Evolutionary conservation across 257 asterid genomes (phyloP), one percentile per base, ranked within the genome.

Genomic region (Marsdenia floribunda): DNA sequence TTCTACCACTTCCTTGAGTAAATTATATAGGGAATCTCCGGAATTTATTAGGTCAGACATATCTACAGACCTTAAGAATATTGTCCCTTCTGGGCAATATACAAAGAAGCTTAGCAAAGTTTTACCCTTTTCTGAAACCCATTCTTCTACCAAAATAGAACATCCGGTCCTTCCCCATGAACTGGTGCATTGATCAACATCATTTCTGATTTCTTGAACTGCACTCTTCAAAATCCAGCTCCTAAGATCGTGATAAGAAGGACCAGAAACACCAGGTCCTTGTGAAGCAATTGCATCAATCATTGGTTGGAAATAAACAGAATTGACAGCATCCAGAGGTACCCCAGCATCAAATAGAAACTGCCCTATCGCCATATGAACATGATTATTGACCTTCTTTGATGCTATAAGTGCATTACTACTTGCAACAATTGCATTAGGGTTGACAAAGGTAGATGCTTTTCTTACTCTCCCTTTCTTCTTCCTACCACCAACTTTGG

Each of bases 291-390:
- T 89, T 11, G 90, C 96, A 57, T 92, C 99, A 64, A 94, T 70
- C 99, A 94, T 94, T 1, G 92, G 98, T 69, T 89, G 92, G 77
- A 94, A 94, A 81, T 88, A 88, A 79, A 89, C 78, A 26, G 98
- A 92, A 57, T 88, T 89, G 26, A 86, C 97, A 70, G 97, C 96
- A 60, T 88, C 86, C 22, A 85, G 76, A 33, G 96, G 87, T 40
- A 94, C 76, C 67, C 99, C 96, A 3, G 86, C 97, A 37, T 92
- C 96, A 49, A 77, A 81, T 79, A 94, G 85, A 79, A 94, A 94
- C 49, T 95, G 82, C 65, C 92, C 99, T 33, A 94, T 81, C 16
- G 97, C 99, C 96, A 90, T 88, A 75, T 88, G 85, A 58, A 94
- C 96, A n/a, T 79, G 85, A 72, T 79, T 79, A 55, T 83, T 88